Evolutionary conservation across 495 filamentous ascomycete genomes (phyloP).

Genomic region (Astrothelium subdiscretum): DNA sequence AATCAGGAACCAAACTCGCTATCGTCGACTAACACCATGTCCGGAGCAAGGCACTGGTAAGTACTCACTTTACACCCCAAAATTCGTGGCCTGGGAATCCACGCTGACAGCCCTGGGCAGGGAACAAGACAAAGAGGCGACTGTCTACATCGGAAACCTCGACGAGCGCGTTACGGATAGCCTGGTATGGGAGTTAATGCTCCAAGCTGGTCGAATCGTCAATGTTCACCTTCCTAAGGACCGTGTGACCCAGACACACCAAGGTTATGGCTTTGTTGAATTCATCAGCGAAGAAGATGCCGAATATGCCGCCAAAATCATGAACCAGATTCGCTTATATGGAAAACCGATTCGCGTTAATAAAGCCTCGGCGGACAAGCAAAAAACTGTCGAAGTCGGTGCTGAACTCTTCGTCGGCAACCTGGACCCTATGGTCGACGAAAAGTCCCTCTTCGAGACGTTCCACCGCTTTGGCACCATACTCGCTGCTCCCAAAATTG

Average conservation of each 20-base stretch:
- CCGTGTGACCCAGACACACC: constrained; percentile 88
- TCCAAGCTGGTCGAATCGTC: constrained; percentile 89
- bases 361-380: constrained; percentile 92
- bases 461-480: constrained; percentile 89
- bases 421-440: constrained; percentile 86
- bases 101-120: constrained; percentile 31
- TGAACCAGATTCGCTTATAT: constrained; percentile 89
- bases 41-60: constrained; percentile 5
- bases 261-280: constrained; percentile 98
- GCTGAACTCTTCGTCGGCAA: constrained; percentile 97
- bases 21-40: neutral
- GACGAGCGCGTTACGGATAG: constrained; percentile 89
- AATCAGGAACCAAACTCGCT: no score
- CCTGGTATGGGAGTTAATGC: constrained; percentile 93
- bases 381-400: constrained; percentile 89
- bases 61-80: neutral
- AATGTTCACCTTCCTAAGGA: constrained; percentile 98
- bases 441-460: constrained; percentile 94
- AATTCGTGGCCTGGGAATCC: neutral
- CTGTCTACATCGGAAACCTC: constrained; percentile 95
- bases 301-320: constrained; percentile 90
- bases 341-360: constrained; percentile 96
- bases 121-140: constrained; percentile 99
- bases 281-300: constrained; percentile 94
- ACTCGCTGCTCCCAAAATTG: constrained; percentile 78